These are phyloP conservation scores for Lentinula raphanica DNA, from an alignment of 768 basidiomycete genomes.

Conservation along the genomic window DNA sequence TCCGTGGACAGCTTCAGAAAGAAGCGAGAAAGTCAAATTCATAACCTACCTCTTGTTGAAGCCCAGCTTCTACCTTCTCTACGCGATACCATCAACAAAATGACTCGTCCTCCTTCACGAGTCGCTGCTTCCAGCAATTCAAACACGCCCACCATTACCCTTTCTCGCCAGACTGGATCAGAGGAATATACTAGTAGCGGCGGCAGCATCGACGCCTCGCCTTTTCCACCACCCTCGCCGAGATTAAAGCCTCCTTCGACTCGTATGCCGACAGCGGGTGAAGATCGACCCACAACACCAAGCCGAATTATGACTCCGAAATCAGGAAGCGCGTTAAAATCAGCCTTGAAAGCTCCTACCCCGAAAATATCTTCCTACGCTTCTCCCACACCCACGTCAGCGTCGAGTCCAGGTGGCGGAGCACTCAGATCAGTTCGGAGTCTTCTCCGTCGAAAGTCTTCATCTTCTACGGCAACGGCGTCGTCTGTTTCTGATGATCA, in stretches of 20 bases:
- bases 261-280: background rate
- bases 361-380: constrained; percentile 20
- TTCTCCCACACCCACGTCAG: constrained; percentile 14
- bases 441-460: constrained; percentile 9
- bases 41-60: constrained; percentile 56
- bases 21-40: constrained; percentile 38
- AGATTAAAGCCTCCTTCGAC: constrained; percentile 4
- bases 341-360: constrained; percentile 31
- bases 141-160: constrained; percentile 6
- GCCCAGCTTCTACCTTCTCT: constrained; percentile 64
- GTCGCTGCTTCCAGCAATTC: constrained; percentile 12
- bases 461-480: background rate
- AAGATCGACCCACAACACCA: constrained; percentile 1
- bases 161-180: background rate
- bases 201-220: background rate
- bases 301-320: constrained; percentile 22
- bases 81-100: constrained; percentile 66
- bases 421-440: constrained; percentile 7
- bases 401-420: constrained; percentile 1
- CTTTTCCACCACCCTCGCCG: constrained; percentile 5
- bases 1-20: constrained; percentile 14
- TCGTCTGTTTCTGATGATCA: background rate
- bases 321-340: constrained; percentile 26
- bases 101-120: constrained; percentile 54
- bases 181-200: background rate